Base-by-base conservation (phyloP, 352 stramenopile species). In the Pythium periplocum region DNA sequence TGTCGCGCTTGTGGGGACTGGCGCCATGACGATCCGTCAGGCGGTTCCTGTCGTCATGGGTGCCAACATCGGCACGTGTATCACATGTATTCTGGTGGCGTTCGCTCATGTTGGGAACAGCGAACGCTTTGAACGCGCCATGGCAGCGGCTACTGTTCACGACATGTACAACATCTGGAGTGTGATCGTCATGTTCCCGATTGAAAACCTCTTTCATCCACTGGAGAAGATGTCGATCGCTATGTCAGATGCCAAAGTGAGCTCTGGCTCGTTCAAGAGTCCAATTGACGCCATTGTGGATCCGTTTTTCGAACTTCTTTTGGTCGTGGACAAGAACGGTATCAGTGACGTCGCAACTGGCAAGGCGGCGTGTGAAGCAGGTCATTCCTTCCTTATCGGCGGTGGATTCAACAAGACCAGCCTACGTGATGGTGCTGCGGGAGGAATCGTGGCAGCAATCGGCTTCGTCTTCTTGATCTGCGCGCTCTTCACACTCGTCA, bases 11-110 rank as follows among this genome's bases (percentile, higher is more conserved):
- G 70, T 75, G 6, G 55, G 83, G 48, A 57, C 74, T 10, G 57
- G 57, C 9, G 59, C 63, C 6, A 53, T 93, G 33, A 56, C 63
- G 30, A 73, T 90, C 30, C 58, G 75, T 6, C 62, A 75, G 50
- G 83, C 58, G 10, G 87, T 93, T 46, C 85, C 79, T 50, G 85
- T 93, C 63, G 68, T 93, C 40, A 90, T 93, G 73, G 83, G 83
- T 35, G 79, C 83, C 42, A 93, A 93, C 64, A 83, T 83, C 36
- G 84, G 83, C 26, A 83, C 73, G 9, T 73, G 71, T 31, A 75
- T 91, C 9, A 90, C 77, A 41, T 87, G 81, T 53, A 88, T 77
- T 30, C 88, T 93, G 48, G 78, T 93, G 33, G 69, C 80, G 30
- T 78, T 91, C 53, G 80, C 68, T 44, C 78, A 89, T 38, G 77